Evolutionary conservation across 2,329 filamentous ascomycete genomes (phyloP), one percentile per base, ranked within the genome.

Genomic region (Parastagonospora avenae): DNA sequence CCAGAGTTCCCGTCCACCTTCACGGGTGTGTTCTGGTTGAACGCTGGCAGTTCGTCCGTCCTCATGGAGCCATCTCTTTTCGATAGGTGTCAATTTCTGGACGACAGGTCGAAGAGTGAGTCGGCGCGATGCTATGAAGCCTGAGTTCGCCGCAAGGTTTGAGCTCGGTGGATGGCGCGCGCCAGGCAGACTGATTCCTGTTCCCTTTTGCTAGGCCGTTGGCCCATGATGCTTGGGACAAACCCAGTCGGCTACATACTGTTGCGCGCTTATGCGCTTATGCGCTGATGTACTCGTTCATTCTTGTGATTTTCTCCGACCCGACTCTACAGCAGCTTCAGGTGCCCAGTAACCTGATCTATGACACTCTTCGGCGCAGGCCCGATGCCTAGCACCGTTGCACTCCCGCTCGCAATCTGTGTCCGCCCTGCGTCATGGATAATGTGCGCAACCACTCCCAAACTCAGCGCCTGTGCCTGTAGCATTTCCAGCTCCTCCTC

Each of bases 381-480:
- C 30, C 77, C 79, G 51, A 82, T 86, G 1, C 94, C 94, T 44
- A 99, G 79, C 36, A 99, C 94, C 0, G 94, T 99, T 73, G 91
- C 83, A 73, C 92, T 97, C 14, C 94, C 93, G 37, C 89, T 87
- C 45, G 92, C 92, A 74, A 99, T 97, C 83, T 99, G 94, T 39
- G 94, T 99, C 55, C 94, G 85, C 11, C 94, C 94, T n/a, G 94
- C 94, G 76, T 99, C 94, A 67, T 90, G 87, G 60, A 99, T 93
- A 46, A 96, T 86, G 73, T 93, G 89, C 46, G 93, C 91, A 54
- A 91, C 92, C 52, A 99, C 75, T 1, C 94, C 93, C 51, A 97
- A 73, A 70, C 87, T 91, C 56, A 91, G 82, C 2, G 94, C 94
- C 73, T 88, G 86, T 46, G 87, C 89, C 76, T 92, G 88, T 62